These are phyloP conservation scores for Xylaria flabelliformis DNA, from an alignment of 495 filamentous ascomycete genomes.

Conservation along the genomic window DNA sequence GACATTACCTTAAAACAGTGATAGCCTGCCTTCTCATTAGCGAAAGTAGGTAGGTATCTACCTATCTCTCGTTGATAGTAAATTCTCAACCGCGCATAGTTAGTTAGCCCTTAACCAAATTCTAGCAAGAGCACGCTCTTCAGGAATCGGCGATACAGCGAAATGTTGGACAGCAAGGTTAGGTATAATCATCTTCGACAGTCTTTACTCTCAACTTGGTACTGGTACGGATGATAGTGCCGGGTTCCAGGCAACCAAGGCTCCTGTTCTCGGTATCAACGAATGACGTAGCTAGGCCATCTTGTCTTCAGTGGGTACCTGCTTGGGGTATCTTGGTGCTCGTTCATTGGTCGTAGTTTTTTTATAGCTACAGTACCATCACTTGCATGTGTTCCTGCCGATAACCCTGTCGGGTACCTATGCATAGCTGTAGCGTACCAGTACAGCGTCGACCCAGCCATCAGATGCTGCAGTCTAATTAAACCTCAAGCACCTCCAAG, in stretches of 20 bases:
- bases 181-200: not conserved
- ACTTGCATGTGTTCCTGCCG: not conserved
- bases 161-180: not conserved
- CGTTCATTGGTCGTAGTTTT: conserved; percentile 2
- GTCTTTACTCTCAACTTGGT: too few species aligned
- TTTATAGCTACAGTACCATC: not conserved
- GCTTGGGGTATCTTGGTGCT: not conserved
- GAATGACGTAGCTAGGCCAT: conserved; percentile 10
- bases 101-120: not conserved
- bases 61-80: too few species aligned
- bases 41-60: not conserved
- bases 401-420: conserved; percentile 6
- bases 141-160: not conserved
- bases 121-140: not conserved
- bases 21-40: not conserved
- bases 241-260: not conserved
- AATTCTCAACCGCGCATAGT: not conserved
- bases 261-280: not conserved
- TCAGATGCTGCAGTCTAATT: not conserved
- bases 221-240: too few species aligned
- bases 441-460: conserved; percentile 6
- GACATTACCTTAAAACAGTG: not conserved
- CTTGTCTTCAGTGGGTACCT: conserved; percentile 1
- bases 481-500: not conserved
- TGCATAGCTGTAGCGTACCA: conserved; percentile 13